A percentile compares a stretch with the other conserved stretches of the same genome.
Evolutionary conservation across 352 stramenopile species (phyloP).

Genomic region (Blastocystis sp.): DNA sequence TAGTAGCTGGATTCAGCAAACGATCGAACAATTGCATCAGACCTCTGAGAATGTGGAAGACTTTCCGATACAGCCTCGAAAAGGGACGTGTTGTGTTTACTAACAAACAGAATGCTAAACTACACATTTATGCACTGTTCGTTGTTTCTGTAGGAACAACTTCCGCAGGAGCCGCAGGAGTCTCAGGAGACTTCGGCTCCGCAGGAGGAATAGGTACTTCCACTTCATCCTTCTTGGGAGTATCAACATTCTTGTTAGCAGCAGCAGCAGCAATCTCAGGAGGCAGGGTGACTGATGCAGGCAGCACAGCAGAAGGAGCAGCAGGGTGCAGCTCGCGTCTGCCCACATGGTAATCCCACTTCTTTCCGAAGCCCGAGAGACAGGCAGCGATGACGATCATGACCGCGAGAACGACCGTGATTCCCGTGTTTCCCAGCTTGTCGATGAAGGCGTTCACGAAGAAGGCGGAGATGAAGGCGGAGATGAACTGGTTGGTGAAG

Average conservation of each 20-base stretch:
- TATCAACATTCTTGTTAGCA: not conserved
- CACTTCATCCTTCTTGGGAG: not conserved
- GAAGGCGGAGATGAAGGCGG: slow-evolving; percentile 44
- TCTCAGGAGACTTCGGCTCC: not conserved
- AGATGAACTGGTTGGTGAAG: slow-evolving; percentile 61
- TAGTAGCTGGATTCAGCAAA: not conserved
- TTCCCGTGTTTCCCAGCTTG: slow-evolving; percentile 22
- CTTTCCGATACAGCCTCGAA: not conserved
- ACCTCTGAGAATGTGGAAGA: not conserved
- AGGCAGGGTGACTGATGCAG: not conserved
- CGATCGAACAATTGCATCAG: not conserved
- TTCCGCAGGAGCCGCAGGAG: not conserved
- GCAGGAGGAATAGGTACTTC: not conserved
- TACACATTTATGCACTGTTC: not conserved
- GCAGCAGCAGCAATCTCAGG: not conserved
- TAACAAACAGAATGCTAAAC: too few relatives aligned
- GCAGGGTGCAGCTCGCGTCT: not conserved
- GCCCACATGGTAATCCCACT: slow-evolving; percentile 57
- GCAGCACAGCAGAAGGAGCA: not conserved
- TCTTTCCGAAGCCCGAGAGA: slow-evolving; percentile 53
- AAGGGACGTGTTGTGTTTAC: too few relatives aligned
- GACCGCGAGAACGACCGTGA: slow-evolving; percentile 13
- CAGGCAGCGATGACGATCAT: slow-evolving; percentile 6
- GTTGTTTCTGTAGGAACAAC: not conserved
- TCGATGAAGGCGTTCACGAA: slow-evolving; percentile 48